phyloP scores from a whole-genome alignment of 75 land plant species.

The Chamaecyparis obtusa region DNA sequence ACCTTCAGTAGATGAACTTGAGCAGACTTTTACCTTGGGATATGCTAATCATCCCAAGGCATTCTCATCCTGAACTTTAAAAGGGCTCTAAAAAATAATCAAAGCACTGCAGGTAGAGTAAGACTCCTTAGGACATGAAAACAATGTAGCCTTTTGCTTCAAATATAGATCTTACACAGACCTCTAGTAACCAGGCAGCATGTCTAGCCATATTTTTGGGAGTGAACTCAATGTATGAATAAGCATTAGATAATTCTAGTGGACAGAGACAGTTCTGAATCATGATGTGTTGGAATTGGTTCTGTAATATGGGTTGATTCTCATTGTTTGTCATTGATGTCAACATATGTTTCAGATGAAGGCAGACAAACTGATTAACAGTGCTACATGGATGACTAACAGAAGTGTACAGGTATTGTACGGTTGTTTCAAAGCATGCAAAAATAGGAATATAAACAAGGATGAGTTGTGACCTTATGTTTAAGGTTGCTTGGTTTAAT shows the following conservation, averaged over 20 bases:
- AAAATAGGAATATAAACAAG: no score
- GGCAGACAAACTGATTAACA: no score
- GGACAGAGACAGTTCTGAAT: background rate
- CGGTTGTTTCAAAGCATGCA: no score
- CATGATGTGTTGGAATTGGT: no score
- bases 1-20: background rate
- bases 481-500: no score
- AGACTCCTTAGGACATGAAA: background rate
- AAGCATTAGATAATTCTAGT: background rate
- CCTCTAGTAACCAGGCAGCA: background rate
- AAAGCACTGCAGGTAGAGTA: background rate
- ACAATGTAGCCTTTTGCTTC: background rate
- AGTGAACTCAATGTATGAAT: background rate
- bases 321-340: no score
- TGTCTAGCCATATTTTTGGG: background rate
- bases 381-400: no score
- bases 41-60: background rate
- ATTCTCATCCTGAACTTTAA: background rate
- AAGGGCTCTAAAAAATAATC: background rate
- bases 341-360: no score
- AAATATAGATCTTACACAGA: background rate
- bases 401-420: no score
- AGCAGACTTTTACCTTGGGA: background rate
- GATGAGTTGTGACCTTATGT: no score
- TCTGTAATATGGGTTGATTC: no score